Evolutionary conservation across 352 stramenopile genomes (phyloP).

Genomic region (Aphanomyces stellatus): DNA sequence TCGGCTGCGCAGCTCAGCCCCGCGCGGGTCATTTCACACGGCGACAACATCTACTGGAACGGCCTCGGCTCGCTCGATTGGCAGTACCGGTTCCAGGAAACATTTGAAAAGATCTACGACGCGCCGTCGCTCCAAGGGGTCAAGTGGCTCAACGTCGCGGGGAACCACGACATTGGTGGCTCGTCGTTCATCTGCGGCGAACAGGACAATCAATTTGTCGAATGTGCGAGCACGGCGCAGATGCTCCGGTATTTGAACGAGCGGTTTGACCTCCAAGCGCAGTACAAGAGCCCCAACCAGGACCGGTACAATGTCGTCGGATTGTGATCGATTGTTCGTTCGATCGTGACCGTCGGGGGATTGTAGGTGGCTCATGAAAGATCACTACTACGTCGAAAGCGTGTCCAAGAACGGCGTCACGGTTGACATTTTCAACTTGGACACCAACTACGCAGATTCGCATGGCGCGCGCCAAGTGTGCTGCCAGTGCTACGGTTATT

Average conservation of each 20-base stretch:
- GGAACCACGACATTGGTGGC: slow-evolving; percentile 64
- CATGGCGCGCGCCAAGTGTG: slow-evolving; percentile 81
- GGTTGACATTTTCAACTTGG: slow-evolving; percentile 71
- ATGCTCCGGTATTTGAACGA: slow-evolving; percentile 55
- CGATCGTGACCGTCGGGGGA: not conserved
- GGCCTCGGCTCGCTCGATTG: slow-evolving; percentile 41
- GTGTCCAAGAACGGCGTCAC: slow-evolving; percentile 41
- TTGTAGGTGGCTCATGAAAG: slow-evolving; percentile 41
- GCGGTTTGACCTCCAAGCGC: slow-evolving; percentile 50
- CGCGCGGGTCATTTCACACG: slow-evolving; percentile 31
- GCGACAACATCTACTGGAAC: slow-evolving; percentile 77
- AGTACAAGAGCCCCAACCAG: slow-evolving; percentile 59
- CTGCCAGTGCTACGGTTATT: slow-evolving; percentile 83
- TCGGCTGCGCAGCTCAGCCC: slow-evolving; percentile 27
- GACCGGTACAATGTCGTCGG: no score
- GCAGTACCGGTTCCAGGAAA: slow-evolving; percentile 58
- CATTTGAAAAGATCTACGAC: slow-evolving; percentile 60
- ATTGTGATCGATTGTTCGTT: no score
- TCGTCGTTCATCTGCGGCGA: slow-evolving; percentile 71
- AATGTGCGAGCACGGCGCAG: slow-evolving; percentile 46
- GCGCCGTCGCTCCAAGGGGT: slow-evolving; percentile 32
- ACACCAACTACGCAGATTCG: slow-evolving; percentile 80
- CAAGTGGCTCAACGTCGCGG: slow-evolving; percentile 66
- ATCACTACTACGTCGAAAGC: slow-evolving; percentile 51
- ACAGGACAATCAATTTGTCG: slow-evolving; percentile 51